Evolutionary conservation across 2,329 filamentous ascomycete genomes (phyloP).

Genomic region (Didymella arachidicola): DNA sequence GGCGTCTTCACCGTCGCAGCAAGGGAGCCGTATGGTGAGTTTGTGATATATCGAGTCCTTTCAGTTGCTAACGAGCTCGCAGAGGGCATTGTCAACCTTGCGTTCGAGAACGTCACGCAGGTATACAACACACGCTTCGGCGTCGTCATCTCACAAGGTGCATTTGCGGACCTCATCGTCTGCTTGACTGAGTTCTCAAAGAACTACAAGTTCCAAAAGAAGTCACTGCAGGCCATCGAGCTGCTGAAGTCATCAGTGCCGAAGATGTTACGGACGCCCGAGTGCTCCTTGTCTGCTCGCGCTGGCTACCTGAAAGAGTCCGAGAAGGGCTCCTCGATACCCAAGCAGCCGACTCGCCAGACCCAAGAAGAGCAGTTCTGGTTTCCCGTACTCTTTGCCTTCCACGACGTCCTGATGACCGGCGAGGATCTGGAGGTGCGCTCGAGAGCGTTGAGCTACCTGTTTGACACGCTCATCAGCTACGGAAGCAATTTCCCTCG

Average conservation of each 20-base stretch:
- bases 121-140: constrained; percentile 96
- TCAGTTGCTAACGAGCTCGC: constrained; percentile 27
- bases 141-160: constrained; percentile 93
- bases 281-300: constrained; percentile 85
- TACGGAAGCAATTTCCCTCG: constrained; percentile 91
- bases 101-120: constrained; percentile 94
- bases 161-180: constrained; percentile 94
- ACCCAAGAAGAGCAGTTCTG: constrained; percentile 97
- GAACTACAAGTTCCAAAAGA: constrained; percentile 98
- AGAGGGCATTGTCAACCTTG: constrained; percentile 95
- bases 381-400: constrained; percentile 97
- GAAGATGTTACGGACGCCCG: constrained; percentile 93
- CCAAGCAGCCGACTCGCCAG: constrained; percentile 75
- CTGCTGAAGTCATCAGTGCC: constrained; percentile 91
- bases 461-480: constrained; percentile 90
- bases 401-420: constrained; percentile 99
- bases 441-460: constrained; percentile 86
- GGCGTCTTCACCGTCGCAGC: constrained; percentile 97
- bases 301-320: constrained; percentile 60
- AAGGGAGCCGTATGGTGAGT: constrained; percentile 78
- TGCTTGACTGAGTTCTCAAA: constrained; percentile 99
- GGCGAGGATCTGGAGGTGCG: constrained; percentile 97
- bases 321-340: constrained; percentile 59
- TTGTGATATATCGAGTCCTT: background rate
- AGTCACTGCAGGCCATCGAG: constrained; percentile 95